These are phyloP conservation scores for Daedalea quercina DNA, from an alignment of 768 basidiomycete species.

Conservation along the genomic window DNA sequence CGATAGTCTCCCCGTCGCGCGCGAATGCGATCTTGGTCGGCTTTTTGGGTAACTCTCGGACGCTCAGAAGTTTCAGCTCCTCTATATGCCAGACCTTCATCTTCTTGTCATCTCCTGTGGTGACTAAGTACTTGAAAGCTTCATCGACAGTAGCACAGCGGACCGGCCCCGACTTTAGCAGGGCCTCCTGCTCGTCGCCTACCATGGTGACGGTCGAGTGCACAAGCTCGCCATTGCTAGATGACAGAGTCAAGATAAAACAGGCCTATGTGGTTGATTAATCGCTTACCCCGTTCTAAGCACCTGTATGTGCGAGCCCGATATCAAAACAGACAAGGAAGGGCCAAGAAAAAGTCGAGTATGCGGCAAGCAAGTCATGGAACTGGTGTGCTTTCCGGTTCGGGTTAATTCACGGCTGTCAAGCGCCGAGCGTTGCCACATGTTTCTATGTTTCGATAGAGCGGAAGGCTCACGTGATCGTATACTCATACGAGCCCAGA, in stretches of 20 bases:
- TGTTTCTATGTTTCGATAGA: too few species aligned
- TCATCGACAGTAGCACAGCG: slow-evolving; percentile 49
- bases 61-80: slow-evolving; percentile 46
- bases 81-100: slow-evolving; percentile 71
- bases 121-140: slow-evolving; percentile 43
- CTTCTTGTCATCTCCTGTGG: slow-evolving; percentile 73
- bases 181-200: slow-evolving; percentile 22
- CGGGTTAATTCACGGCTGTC: too few species aligned
- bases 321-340: slow-evolving; percentile 9
- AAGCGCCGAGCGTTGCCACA: too few species aligned
- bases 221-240: slow-evolving; percentile 47
- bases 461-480: too few species aligned
- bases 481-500: too few species aligned
- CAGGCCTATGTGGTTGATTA: slow-evolving; percentile 8
- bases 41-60: slow-evolving; percentile 76
- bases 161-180: slow-evolving; percentile 48
- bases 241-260: too few species aligned
- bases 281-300: slow-evolving; percentile 45
- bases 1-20: slow-evolving; percentile 51
- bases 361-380: slow-evolving; percentile 10
- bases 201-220: slow-evolving; percentile 34
- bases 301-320: slow-evolving; percentile 60
- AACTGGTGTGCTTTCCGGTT: not conserved
- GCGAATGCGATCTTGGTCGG: slow-evolving; percentile 68
- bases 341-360: slow-evolving; percentile 6